Evolutionary conservation across 306 rosid genomes (phyloP).

Genomic region (Cucurbita pepo): DNA sequence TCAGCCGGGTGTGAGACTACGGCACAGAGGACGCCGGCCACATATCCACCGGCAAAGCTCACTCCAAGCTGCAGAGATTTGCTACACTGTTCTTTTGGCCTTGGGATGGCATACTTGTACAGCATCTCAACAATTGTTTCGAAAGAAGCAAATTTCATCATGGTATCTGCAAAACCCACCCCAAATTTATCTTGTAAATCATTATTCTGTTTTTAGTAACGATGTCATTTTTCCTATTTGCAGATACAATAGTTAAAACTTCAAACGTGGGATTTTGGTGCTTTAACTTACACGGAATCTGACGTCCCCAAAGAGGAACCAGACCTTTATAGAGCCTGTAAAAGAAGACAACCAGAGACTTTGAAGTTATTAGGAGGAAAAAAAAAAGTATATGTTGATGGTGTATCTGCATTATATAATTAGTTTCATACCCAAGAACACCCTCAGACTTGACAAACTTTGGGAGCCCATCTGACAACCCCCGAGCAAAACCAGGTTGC

Average conservation of each 20-base stretch:
- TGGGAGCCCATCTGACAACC: conserved; percentile 60
- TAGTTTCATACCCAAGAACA: conserved; percentile 25
- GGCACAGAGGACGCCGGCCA: conserved; percentile 87
- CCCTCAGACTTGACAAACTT: conserved; percentile 63
- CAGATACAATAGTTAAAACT: not conserved
- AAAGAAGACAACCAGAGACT: not conserved
- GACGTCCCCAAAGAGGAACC: conserved; percentile 93
- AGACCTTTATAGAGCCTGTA: conserved; percentile 67
- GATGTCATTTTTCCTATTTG: not conserved
- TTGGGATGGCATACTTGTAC: conserved; percentile 62
- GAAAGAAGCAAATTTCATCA: conserved; percentile 92
- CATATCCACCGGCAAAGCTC: conserved; percentile 85
- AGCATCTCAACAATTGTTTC: conserved; percentile 73
- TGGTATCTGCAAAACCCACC: conserved; percentile 43
- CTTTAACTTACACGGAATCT: conserved; percentile 61
- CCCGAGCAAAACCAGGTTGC: conserved; percentile 76
- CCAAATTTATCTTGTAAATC: not conserved
- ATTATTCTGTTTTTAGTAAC: not conserved
- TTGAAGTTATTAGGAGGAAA: not conserved
- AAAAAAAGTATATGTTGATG: not conserved
- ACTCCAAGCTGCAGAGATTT: conserved; percentile 75
- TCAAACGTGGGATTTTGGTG: not conserved
- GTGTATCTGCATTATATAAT: not conserved
- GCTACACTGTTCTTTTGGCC: conserved; percentile 71
- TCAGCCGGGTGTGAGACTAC: conserved; percentile 94